phyloP scores from a whole-genome alignment of 495 filamentous ascomycete genomes.

The Penicillium silybi region DNA sequence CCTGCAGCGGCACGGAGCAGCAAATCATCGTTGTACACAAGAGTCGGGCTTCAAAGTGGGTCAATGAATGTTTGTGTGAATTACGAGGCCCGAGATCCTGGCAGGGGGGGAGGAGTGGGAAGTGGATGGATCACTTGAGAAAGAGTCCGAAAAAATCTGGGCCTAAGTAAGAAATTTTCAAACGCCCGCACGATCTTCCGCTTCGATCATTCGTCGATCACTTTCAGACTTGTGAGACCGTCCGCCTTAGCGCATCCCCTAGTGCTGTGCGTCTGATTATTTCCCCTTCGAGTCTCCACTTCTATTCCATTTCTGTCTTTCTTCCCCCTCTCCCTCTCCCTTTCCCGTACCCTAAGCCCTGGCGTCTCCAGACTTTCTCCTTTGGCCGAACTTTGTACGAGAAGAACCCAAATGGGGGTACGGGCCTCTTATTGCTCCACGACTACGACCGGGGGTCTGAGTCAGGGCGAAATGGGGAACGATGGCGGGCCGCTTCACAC shows the following conservation, averaged over 20 bases:
- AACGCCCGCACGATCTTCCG: constrained; percentile 10
- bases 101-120: constrained; percentile 1
- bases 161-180: constrained; percentile 6
- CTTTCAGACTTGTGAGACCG: constrained; percentile 24
- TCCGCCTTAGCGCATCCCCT: constrained; percentile 27
- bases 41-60: constrained; percentile 24
- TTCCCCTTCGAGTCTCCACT: constrained; percentile 19
- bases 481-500: background rate
- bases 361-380: constrained; percentile 1
- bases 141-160: background rate
- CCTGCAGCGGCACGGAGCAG: constrained; percentile 19
- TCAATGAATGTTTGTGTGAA: constrained; percentile 20
- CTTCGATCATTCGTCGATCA: constrained; percentile 37
- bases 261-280: constrained; percentile 21
- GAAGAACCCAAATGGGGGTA: background rate
- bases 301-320: constrained; percentile 3
- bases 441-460: background rate
- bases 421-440: background rate
- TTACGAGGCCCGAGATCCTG: constrained; percentile 18
- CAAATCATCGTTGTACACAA: constrained; percentile 43
- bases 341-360: constrained; percentile 13
- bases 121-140: constrained; percentile 6
- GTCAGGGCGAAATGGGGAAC: constrained; percentile 1
- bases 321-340: too few relatives aligned
- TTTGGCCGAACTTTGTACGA: background rate